Conservation (phyloP, 495 filamentous ascomycete genomes). For the Poronia punctata region DNA sequence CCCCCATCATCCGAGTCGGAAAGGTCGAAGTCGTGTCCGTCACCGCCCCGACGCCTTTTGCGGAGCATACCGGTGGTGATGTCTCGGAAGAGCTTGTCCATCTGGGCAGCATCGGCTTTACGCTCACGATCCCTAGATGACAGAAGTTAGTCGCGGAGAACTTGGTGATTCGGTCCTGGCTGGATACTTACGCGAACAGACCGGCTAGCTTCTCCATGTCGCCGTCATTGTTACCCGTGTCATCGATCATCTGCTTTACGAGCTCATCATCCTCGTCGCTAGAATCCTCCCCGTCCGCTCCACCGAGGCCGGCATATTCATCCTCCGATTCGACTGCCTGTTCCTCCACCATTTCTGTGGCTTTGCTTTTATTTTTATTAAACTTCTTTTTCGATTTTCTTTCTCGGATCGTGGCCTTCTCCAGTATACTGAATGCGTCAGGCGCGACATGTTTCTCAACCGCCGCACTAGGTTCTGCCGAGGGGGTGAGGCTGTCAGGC, state of each 20-base stretch:
- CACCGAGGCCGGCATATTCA: conserved; percentile 92
- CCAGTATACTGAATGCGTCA: conserved; percentile 67
- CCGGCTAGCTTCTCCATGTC: conserved; percentile 78
- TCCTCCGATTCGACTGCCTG: conserved; percentile 97
- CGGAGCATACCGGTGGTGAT: conserved; percentile 81
- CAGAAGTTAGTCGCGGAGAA: background rate
- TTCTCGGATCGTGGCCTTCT: conserved; percentile 54
- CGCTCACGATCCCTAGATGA: conserved; percentile 54
- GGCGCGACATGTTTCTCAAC: conserved; percentile 8
- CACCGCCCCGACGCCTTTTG: conserved; percentile 53
- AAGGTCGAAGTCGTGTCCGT: conserved; percentile 68
- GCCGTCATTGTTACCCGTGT: conserved; percentile 57
- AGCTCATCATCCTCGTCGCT: conserved; percentile 57
- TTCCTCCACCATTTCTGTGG: conserved; percentile 81
- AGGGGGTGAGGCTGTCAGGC: conserved; percentile 11
- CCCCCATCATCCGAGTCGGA: conserved; percentile 83
- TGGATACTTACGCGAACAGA: conserved; percentile 70
- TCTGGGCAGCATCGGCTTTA: conserved; percentile 68
- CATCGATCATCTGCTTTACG: conserved; percentile 84
- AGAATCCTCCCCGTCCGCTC: conserved; percentile 80
- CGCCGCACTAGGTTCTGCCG: conserved; percentile 17
- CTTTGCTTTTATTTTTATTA: conserved; percentile 82
- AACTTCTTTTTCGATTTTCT: conserved; percentile 50
- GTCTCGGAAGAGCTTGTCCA: conserved; percentile 85
- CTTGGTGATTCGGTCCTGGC: background rate